phyloP scores from a whole-genome alignment of 2,329 filamentous ascomycete genomes.

The Pseudogymnoascus sp. region DNA sequence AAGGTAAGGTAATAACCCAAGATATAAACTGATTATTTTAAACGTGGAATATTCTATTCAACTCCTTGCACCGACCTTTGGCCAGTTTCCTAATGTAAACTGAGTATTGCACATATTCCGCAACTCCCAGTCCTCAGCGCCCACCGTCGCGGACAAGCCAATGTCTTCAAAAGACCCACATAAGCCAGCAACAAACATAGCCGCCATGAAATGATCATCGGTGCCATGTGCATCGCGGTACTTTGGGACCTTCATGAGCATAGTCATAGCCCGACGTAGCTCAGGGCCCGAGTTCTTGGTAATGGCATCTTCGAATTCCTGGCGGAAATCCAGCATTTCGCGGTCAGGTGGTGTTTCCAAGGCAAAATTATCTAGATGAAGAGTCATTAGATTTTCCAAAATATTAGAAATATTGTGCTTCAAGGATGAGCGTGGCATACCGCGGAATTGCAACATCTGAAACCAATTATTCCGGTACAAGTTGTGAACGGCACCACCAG shows the following conservation, averaged over 20 bases:
- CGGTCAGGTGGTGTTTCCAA: conserved; percentile 48
- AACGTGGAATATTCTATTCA: not conserved
- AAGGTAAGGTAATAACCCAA: not conserved
- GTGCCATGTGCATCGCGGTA: conserved; percentile 60
- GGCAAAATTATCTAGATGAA: conserved; percentile 47
- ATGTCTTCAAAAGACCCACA: conserved; percentile 40
- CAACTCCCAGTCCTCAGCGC: conserved; percentile 58
- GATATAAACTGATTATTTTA: not conserved
- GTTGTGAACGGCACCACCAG: conserved; percentile 59
- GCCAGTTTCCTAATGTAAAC: conserved; percentile 42
- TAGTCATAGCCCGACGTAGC: conserved; percentile 45
- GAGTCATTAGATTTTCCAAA: not conserved
- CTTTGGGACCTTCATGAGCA: conserved; percentile 59
- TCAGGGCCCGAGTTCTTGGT: conserved; percentile 44
- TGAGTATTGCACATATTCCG: conserved; percentile 57
- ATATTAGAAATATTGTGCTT: not conserved
- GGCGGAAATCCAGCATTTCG: conserved; percentile 56
- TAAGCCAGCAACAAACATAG: conserved; percentile 53
- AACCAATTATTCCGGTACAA: conserved; percentile 58
- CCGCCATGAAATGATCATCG: conserved; percentile 62
- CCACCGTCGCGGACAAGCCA: conserved; percentile 33
- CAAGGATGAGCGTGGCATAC: conserved; percentile 31
- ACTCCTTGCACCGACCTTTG: not conserved
- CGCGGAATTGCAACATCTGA: conserved; percentile 43
- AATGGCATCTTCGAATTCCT: conserved; percentile 53